phyloP scores from a whole-genome alignment of 768 basidiomycete species.

The Tylopilus balloui region DNA sequence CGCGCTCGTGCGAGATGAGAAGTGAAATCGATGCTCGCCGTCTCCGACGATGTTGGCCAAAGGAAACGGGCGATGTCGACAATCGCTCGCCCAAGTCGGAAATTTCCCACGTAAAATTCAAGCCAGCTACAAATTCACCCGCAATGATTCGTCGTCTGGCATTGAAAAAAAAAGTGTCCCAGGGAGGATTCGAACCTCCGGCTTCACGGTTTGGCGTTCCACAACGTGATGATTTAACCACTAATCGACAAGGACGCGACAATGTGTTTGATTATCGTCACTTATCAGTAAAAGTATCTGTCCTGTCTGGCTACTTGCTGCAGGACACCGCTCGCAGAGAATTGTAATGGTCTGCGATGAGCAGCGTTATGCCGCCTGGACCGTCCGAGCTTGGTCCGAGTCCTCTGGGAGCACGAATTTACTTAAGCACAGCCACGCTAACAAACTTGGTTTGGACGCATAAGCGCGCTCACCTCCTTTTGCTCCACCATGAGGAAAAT shows the following conservation, averaged over 20 bases:
- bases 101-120: conserved; percentile 22
- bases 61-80: neutral
- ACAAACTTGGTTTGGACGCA: neutral
- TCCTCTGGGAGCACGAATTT: too few species aligned
- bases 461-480: neutral
- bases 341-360: conserved; percentile 27
- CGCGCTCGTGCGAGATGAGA: conserved; percentile 4
- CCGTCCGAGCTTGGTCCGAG: too few species aligned
- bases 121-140: too few species aligned
- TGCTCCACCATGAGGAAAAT: conserved; percentile 53
- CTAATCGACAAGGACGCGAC: conserved; percentile 39
- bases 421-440: too few species aligned
- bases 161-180: conserved; percentile 21
- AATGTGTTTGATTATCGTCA: neutral
- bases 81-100: conserved; percentile 27
- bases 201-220: conserved; percentile 35
- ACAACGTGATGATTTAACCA: conserved; percentile 45
- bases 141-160: too few species aligned
- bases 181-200: conserved; percentile 40
- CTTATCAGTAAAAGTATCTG: too few species aligned
- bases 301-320: too few species aligned
- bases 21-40: conserved; percentile 11
- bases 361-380: too few species aligned
- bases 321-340: too few species aligned
- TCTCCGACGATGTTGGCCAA: conserved; percentile 15